phyloP scores from a whole-genome alignment of 306 rosid genomes.

The Castanopsis chinensis region DNA sequence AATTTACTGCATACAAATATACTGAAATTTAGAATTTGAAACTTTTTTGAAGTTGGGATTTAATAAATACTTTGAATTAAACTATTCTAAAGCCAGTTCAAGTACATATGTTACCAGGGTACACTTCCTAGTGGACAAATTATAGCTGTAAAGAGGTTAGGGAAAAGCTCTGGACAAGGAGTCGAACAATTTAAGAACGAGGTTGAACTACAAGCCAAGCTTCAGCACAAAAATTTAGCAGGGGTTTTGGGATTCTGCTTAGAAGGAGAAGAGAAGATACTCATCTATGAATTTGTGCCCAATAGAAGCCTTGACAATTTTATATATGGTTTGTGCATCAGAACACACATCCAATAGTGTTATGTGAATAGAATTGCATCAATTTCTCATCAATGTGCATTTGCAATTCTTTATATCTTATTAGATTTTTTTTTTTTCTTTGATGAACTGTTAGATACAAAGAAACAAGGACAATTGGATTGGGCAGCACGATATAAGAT shows the following conservation, averaged over 20 bases:
- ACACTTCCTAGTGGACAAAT: conserved; percentile 16
- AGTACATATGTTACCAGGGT: conserved; percentile 16
- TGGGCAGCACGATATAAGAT: conserved; percentile 31
- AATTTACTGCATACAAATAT: neutral
- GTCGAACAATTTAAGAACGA: conserved; percentile 10
- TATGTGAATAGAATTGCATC: neutral
- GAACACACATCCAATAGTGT: neutral
- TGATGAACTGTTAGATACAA: conserved; percentile 4
- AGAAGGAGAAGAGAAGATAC: conserved; percentile 18
- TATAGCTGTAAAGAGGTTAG: conserved; percentile 23
- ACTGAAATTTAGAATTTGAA: neutral
- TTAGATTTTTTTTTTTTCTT: neutral
- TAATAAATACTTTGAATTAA: neutral
- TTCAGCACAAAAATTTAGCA: conserved; percentile 22
- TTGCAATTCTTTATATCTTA: neutral
- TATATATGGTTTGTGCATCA: conserved; percentile 23
- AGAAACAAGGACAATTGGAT: conserved; percentile 12
- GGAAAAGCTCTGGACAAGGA: conserved; percentile 2
- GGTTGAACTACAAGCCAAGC: conserved; percentile 17
- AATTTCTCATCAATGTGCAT: neutral
- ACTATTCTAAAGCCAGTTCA: neutral
- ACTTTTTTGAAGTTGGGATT: neutral
- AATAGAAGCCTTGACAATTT: conserved; percentile 31
- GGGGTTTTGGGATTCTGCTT: conserved; percentile 20
- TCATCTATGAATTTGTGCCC: conserved; percentile 22